Conservation (phyloP, 805 yeast species). For the Kuraishia piskuri region DNA sequence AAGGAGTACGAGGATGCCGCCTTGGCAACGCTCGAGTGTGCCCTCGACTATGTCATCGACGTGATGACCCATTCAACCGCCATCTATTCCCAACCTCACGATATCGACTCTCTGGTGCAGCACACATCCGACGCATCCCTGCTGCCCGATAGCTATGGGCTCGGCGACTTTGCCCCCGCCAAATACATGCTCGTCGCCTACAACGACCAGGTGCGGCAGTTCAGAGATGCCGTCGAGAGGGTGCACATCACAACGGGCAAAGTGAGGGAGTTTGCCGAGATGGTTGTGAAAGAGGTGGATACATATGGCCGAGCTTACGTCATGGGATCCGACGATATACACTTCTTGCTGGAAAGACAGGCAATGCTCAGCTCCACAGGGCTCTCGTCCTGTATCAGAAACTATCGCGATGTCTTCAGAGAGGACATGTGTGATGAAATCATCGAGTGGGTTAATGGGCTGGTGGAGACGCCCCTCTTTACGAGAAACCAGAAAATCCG, state of each 20-base stretch:
- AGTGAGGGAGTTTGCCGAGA: constrained; percentile 54
- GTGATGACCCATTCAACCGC: constrained; percentile 42
- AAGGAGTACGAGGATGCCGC: constrained; percentile 30
- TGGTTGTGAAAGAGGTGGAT: constrained; percentile 62
- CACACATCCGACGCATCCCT: constrained; percentile 18
- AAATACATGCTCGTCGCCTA: constrained; percentile 54
- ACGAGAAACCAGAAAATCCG: constrained; percentile 39
- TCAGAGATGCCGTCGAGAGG: constrained; percentile 61
- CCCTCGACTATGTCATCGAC: constrained; percentile 55
- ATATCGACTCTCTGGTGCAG: constrained; percentile 12
- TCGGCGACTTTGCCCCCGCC: constrained; percentile 26
- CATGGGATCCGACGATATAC: constrained; percentile 43
- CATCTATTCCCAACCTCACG: constrained; percentile 21
- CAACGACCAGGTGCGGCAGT: constrained; percentile 75
- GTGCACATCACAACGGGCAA: constrained; percentile 58
- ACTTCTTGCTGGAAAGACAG: constrained; percentile 43
- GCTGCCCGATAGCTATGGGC: constrained; percentile 5
- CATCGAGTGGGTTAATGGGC: constrained; percentile 52
- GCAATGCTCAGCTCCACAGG: constrained; percentile 54
- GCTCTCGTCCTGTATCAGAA: constrained; percentile 54
- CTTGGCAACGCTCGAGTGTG: constrained; percentile 31
- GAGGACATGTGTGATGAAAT: constrained; percentile 78
- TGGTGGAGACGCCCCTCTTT: constrained; percentile 45
- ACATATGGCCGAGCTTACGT: constrained; percentile 63
- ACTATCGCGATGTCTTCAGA: constrained; percentile 60